Base-by-base conservation (phyloP, 495 filamentous ascomycete species). In the Cudoniella acicularis region DNA sequence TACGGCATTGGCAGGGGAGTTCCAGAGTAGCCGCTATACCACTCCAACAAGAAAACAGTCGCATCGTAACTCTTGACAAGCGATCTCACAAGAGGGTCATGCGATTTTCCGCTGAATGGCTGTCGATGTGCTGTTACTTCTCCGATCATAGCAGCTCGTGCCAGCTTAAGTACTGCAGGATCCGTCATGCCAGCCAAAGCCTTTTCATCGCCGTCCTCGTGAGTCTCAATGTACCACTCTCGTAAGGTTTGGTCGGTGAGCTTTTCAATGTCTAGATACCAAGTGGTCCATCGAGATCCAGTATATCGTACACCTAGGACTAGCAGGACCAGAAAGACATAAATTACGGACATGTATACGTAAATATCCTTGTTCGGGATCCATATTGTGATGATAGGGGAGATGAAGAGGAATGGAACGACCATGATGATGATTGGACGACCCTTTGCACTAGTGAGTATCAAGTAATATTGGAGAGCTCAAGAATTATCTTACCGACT, bases 31-130 rank as follows among this genome's bases (percentile, higher is more conserved):
- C 77, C 68, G 66, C 78, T 81, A 55, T 85, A 85, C 82, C 82
- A 85, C 18, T 80, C 71, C 26, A 86, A 69, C 16, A 86, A 71
- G 46, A 85, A 84, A 49, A 81, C 70, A n/a, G 81, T 85, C 0
- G 81, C 74, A 36, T 79, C 75, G 73, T 79, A 84, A 50, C 82
- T 77, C 4, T 67, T 66, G 16, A 77, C 75, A 51, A 86, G 70
- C 8, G 48, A 23, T 53, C 77, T 69, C 11, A 68, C 66, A 18
- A 86, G 76, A 6, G 84, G 61, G 8, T 62, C 55, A 60, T 82
- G 21, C 8, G 21, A 25, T 50, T 50, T 50, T 23, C 48, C 3
- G 8, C 23, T 23, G 20, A 50, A 50, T n/a, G 4, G 48, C 20
- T 25, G 23, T 25, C 48, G 20, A 13, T 10, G 10, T 3, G 10